A percentile compares a stretch with the other conserved stretches of the same genome.
Conservation (phyloP, 331 rosid species). For the Stylosanthes scabra region DNA sequence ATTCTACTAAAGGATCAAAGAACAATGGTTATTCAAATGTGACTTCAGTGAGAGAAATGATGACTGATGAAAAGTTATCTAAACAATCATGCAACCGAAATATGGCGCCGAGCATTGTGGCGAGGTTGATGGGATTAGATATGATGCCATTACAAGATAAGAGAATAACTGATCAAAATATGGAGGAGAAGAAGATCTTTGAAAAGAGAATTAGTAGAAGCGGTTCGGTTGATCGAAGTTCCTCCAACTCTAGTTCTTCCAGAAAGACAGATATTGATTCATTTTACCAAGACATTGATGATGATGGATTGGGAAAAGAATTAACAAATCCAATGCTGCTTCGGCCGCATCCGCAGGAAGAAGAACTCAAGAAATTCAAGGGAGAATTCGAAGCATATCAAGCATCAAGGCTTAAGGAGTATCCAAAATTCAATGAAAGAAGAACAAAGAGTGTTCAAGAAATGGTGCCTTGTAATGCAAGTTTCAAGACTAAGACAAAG, state of each 20-base stretch:
- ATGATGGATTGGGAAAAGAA: constrained; percentile 52
- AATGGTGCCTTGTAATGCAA: constrained; percentile 20
- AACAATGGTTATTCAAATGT: constrained; percentile 49
- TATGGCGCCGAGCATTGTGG: constrained; percentile 77
- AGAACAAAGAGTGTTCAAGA: not conserved
- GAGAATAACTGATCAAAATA: constrained; percentile 38
- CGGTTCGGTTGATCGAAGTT: constrained; percentile 41
- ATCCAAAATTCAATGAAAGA: constrained; percentile 61
- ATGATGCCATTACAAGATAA: constrained; percentile 54
- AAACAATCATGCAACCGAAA: constrained; percentile 51
- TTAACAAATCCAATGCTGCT: constrained; percentile 56
- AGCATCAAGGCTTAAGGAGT: constrained; percentile 66
- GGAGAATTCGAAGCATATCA: constrained; percentile 87
- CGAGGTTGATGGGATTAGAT: constrained; percentile 91
- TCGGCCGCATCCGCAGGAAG: constrained; percentile 87
- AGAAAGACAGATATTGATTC: constrained; percentile 49
- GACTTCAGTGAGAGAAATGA: constrained; percentile 72
- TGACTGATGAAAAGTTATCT: constrained; percentile 58
- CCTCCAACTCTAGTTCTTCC: constrained; percentile 53
- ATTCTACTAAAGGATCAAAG: constrained; percentile 50
- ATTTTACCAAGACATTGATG: constrained; percentile 47
- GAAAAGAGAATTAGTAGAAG: constrained; percentile 54
- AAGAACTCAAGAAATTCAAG: constrained; percentile 81
- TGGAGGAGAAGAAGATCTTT: constrained; percentile 52
- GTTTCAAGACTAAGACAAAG: too few relatives aligned